A percentile compares a stretch with the other conserved stretches of the same genome.
These are phyloP conservation scores for Allium sativum DNA, from an alignment of 106 monocot genomes.

Conservation along the genomic window DNA sequence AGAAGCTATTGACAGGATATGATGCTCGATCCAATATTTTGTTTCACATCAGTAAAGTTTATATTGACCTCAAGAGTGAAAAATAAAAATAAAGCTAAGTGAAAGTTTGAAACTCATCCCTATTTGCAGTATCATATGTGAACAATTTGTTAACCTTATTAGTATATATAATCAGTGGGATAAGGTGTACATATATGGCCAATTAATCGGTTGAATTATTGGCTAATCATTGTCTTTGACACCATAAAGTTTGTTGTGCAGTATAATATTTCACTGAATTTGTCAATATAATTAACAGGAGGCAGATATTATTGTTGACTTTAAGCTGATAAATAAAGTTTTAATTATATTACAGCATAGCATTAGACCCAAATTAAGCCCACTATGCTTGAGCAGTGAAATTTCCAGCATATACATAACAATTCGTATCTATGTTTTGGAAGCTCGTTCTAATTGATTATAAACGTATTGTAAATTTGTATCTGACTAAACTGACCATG, in stretches of 20 bases:
- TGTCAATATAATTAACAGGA: too few relatives aligned
- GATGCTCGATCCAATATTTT: too few relatives aligned
- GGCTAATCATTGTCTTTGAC: conserved; percentile 3
- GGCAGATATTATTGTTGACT: conserved; percentile 1
- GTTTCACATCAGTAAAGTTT: too few relatives aligned
- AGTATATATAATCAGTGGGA: background rate
- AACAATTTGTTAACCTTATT: background rate
- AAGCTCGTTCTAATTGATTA: background rate
- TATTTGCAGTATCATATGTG: background rate
- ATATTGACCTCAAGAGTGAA: too few relatives aligned
- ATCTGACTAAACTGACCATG: background rate
- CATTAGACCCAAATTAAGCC: background rate
- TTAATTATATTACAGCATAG: background rate
- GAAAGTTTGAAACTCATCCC: background rate
- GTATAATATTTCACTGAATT: background rate
- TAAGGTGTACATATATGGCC: background rate
- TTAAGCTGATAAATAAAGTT: background rate
- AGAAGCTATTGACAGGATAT: too few relatives aligned
- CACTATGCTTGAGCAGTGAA: background rate
- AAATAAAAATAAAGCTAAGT: too few relatives aligned
- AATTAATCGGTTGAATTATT: conserved; percentile 2
- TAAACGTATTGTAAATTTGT: too few relatives aligned
- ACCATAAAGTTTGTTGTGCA: background rate
- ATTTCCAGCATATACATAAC: background rate
- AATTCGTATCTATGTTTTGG: too few relatives aligned